Base-by-base conservation (phyloP, 2,329 filamentous ascomycete species). In the Paraconiothyrium brasiliense region DNA sequence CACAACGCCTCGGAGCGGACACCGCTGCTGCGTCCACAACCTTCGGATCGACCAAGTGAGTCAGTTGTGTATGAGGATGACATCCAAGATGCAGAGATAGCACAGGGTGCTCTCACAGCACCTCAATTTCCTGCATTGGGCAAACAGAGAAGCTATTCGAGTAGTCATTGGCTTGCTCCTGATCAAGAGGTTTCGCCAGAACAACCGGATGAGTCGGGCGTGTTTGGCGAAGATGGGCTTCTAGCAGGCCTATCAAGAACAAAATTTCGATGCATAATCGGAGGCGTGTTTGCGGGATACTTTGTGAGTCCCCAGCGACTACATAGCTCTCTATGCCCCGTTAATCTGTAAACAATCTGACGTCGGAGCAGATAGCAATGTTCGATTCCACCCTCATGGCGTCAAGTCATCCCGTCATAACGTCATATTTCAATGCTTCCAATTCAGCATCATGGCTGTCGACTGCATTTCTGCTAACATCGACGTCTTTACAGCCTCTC, bases 371-470 rank as follows among this genome's bases (percentile, higher is more conserved):
- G 77, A 67, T 79, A 59, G 72, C 77, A 16, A 77, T 77, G 71
- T 94, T 94, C 72, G 92, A 94, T 80, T 85, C 87, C 11, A 94
- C 91, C 4, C 86, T 94, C 67, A 93, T 94, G 91, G 91, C 91
- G 4, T 92, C 90, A 2, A 90, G 86, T 46, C 92, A 95, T 76
- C 91, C 92, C 0, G 90, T 92, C 60, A 93, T 94, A 63, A 93
- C 91, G 0, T 93, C 90, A 0, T 88, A 94, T 76, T 94, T 94
- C 77, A 82, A 89, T 63, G 86, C 90, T 52, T 91, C 91, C 35
- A 93, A 94, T 76, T 88, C 88, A 50, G 92, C 92, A 3, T 93
- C 91, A 1, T 95, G 92, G 92, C 83, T 94, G 4, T 93, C 91
- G 1, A 94, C 92, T 0, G 87, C 90, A 0, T 94, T 93, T 66